A percentile compares a stretch with the other conserved stretches of the same genome.
Conservation (phyloP, 208 protist species). For the Leishmania braziliensis region DNA sequence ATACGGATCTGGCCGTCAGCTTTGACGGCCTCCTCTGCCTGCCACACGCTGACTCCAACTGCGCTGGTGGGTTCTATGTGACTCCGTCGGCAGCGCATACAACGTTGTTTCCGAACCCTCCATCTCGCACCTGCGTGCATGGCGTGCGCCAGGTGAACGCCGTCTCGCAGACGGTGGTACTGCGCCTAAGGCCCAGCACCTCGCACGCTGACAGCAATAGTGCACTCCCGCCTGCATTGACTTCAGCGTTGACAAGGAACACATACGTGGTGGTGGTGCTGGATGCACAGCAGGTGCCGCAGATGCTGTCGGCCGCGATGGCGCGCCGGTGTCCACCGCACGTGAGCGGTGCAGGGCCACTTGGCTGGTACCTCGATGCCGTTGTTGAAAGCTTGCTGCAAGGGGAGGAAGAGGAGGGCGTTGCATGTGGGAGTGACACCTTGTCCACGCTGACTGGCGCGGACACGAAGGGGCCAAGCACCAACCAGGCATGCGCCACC, state of each 20-base stretch:
- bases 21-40: constrained; percentile 16
- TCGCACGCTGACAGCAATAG: not conserved
- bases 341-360: constrained; percentile 27
- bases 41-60: not conserved
- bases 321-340: constrained; percentile 22
- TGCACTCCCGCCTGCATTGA: not conserved
- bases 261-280: constrained; percentile 22
- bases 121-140: constrained; percentile 3
- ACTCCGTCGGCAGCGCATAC: not conserved
- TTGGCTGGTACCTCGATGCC: constrained; percentile 32
- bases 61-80: not conserved
- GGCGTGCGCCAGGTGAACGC: constrained; percentile 19
- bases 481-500: not conserved
- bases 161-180: constrained; percentile 28
- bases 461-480: not conserved
- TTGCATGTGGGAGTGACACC: not conserved
- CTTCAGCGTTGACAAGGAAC: constrained; percentile 1
- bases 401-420: not conserved
- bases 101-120: constrained; percentile 4
- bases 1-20: constrained; percentile 16
- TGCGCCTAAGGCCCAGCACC: not conserved
- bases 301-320: constrained; percentile 23
- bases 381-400: constrained; percentile 13
- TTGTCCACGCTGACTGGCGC: not conserved
- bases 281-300: constrained; percentile 31